Evolutionary conservation across 306 rosid genomes (phyloP), one percentile per base, ranked within the genome.

Genomic region (Ormosia emarginata): DNA sequence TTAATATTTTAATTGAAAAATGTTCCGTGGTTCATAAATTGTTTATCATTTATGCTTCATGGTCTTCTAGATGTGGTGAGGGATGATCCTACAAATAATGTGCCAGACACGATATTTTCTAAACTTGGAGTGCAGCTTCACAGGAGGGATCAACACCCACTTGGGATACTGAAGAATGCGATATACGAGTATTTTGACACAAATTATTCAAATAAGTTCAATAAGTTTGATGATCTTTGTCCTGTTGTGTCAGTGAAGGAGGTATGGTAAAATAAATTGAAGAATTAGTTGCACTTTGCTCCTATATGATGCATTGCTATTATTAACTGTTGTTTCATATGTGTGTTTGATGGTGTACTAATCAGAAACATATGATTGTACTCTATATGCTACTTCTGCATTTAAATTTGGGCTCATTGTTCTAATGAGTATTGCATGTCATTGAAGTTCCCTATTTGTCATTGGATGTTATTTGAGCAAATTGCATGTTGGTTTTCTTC

Each of bases 51-150:
- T 79, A 15, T 50, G 43, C 57, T 17, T 77, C 40, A 18, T 83
- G 86, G 75, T 57, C 61, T 83, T 82, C 67, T 88, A 96, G 98
- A 96, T 88, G 93, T 96, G 80, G 81, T 96, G 90, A 92, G 81
- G 85, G 97, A 96, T 71, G 99, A 93, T 66, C 97, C 97, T 53
- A 91, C 97, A 49, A 96, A 96, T 85, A 96, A 96, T 83, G 98
- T 93, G 68, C 99, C 95, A 2, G 97, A 96, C 84, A 85, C 86
- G 3, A 93, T 96, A 64, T 96, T 91, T 77, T 81, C 93, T 4
- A 96, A 92, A 85, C 93, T 96, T 76, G 98, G 99, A 63, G 71
- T 92, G 97, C 97, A 96, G 80, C 97, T 96, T 81, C 99, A 96
- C 74, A 89, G 92, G 85, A 88, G 96, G 91, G 92, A 92, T 84